A percentile compares a stretch with the other conserved stretches of the same genome.
phyloP scores from a whole-genome alignment of 2,329 filamentous ascomycete species.

The Dendrostoma leiphaemia region DNA sequence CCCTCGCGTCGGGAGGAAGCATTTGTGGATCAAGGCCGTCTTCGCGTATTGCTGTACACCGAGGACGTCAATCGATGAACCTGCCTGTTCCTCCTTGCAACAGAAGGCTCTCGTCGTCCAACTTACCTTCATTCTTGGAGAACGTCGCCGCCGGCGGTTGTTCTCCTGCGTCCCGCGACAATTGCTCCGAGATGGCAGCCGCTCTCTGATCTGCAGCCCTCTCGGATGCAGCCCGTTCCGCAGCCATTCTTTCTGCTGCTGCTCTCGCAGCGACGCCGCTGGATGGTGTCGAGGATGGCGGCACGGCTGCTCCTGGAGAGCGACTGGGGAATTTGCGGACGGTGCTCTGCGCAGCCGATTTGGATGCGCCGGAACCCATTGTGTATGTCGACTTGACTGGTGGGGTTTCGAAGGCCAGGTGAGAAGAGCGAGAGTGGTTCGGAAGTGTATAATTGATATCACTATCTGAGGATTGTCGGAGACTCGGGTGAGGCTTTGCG shows the following conservation, averaged over 20 bases:
- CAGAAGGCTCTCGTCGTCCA: no score
- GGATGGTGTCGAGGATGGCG: constrained; percentile 10
- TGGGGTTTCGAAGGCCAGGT: no score
- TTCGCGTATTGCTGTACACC: constrained; percentile 36
- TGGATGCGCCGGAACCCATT: constrained; percentile 20
- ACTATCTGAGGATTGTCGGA: background rate
- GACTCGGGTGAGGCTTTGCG: background rate
- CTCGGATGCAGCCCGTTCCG: background rate
- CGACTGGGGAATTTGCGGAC: constrained; percentile 26
- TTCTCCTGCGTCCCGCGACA: background rate
- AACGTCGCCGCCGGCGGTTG: constrained; percentile 20
- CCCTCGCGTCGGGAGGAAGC: constrained; percentile 23
- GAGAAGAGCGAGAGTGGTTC: no score
- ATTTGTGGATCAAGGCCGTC: constrained; percentile 42
- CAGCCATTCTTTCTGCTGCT: background rate
- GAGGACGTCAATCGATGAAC: background rate
- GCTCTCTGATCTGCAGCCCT: background rate
- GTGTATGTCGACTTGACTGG: background rate
- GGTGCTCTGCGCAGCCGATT: constrained; percentile 15
- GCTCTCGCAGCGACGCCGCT: background rate
- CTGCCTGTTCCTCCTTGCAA: no score
- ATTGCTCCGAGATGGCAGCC: constrained; percentile 3
- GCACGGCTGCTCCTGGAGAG: constrained; percentile 22
- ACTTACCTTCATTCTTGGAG: constrained; percentile 25
- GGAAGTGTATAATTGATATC: no score